Conservation (phyloP, 441 rosid genomes). For the Geranium incanum region DNA sequence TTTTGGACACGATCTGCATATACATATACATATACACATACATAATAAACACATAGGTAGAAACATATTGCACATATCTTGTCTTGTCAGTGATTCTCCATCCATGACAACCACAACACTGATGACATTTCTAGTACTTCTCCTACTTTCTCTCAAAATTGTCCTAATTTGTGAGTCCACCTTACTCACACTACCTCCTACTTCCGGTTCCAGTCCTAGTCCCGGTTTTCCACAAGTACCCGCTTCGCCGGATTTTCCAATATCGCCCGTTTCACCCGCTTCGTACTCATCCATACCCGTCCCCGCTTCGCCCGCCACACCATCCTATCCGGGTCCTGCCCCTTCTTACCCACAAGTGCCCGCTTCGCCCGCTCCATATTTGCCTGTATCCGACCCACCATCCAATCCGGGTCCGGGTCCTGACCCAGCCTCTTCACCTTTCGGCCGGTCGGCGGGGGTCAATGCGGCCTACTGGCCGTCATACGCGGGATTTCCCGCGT, state of each 20-base stretch:
- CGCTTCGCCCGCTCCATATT: background rate
- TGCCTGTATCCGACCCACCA: background rate
- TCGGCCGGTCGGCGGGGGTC: slow-evolving; percentile 18
- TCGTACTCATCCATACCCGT: background rate
- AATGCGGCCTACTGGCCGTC: slow-evolving; percentile 48
- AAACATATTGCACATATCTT: too few species aligned
- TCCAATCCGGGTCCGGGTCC: slow-evolving; percentile 10
- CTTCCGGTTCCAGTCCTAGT: background rate
- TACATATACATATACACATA: background rate
- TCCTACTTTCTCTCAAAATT: background rate
- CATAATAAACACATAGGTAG: background rate
- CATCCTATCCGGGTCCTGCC: background rate
- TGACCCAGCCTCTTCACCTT: slow-evolving; percentile 9
- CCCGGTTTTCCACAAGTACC: too few species aligned
- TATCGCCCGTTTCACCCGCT: too few species aligned
- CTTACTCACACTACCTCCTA: background rate
- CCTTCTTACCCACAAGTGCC: background rate
- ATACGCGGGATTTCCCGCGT: slow-evolving; percentile 23
- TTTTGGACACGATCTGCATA: background rate
- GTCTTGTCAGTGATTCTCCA: background rate
- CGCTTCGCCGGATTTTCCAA: too few species aligned
- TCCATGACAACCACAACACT: slow-evolving; percentile 14
- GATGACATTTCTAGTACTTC: slow-evolving; percentile 3
- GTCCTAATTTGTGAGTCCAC: background rate
- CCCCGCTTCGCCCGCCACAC: slow-evolving; percentile 8